Evolutionary conservation across 202 grass and related monocot genomes (phyloP).

Genomic region (Zoysia matrella): DNA sequence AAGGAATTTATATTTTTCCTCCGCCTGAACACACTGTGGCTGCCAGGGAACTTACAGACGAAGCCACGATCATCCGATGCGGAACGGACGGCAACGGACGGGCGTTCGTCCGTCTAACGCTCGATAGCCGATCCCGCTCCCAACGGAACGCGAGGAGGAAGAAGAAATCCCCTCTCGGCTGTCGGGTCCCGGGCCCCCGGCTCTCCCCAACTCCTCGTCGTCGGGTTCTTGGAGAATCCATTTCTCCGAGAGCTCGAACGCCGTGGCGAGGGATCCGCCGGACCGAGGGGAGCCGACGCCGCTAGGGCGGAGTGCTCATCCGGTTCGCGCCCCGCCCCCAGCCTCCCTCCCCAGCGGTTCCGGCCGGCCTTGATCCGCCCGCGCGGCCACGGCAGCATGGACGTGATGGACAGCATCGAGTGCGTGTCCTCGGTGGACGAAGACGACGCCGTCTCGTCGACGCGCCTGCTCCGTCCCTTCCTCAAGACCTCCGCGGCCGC

Average conservation of each 20-base stretch:
- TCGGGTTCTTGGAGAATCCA: slow-evolving; percentile 10
- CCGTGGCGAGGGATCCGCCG: background rate
- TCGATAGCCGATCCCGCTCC: no score
- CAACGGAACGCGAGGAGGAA: no score
- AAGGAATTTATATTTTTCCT: no score
- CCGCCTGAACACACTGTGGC: no score
- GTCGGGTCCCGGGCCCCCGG: no score
- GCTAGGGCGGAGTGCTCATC: background rate
- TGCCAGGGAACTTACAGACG: no score
- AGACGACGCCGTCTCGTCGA: background rate
- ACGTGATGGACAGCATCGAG: background rate
- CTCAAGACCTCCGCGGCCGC: background rate
- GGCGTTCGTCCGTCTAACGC: no score
- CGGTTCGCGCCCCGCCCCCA: background rate
- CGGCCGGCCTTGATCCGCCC: no score
- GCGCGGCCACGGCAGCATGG: background rate
- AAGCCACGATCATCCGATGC: no score
- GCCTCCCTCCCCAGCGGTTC: no score
- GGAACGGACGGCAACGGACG: no score
- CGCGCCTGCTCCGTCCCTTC: background rate
- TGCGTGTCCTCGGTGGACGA: background rate
- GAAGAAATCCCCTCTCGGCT: no score
- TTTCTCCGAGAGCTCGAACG: slow-evolving; percentile 2
- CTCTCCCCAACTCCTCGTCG: background rate
- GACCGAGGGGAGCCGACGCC: background rate